Evolutionary conservation across 306 rosid genomes (phyloP).

Genomic region (Phaseolus lunatus): DNA sequence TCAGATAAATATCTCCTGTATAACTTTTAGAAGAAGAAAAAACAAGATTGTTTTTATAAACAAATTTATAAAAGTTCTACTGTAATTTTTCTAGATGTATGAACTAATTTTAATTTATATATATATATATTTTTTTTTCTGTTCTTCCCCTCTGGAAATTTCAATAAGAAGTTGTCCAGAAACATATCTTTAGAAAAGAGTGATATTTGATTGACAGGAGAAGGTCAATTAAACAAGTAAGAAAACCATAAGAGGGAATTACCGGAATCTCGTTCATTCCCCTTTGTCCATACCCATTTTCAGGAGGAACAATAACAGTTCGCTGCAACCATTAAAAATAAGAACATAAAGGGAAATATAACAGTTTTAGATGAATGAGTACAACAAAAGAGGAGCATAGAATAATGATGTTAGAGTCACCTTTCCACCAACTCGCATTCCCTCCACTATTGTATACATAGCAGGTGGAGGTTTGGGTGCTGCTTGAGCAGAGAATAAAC

Average conservation of each 20-base stretch:
- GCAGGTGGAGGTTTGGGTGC: constrained; percentile 95
- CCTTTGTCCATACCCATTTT: constrained; percentile 77
- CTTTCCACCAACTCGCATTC: constrained; percentile 96
- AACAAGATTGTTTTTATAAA: too few relatives aligned
- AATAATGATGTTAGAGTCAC: constrained; percentile 43
- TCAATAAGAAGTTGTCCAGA: too few relatives aligned
- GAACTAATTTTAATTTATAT: too few relatives aligned
- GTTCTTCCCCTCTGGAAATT: too few relatives aligned
- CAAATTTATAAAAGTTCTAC: too few relatives aligned
- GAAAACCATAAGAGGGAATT: constrained; percentile 39
- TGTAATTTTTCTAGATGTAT: too few relatives aligned
- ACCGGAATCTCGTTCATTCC: constrained; percentile 97
- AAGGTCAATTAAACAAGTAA: neutral
- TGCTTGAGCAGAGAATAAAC: constrained; percentile 96
- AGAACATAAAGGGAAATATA: neutral
- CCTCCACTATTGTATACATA: constrained; percentile 75
- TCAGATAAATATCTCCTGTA: too few relatives aligned
- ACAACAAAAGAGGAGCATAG: neutral
- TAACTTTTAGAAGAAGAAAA: too few relatives aligned
- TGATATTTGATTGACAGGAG: neutral
- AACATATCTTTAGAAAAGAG: neutral
- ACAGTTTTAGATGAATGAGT: neutral
- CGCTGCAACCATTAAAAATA: constrained; percentile 61
- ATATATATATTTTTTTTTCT: too few relatives aligned
- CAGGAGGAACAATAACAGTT: constrained; percentile 88